Percentiles rank a stretch among this genome's conserved stretches.
Conservation (phyloP, 768 basidiomycete species). For the Megacollybia marginata region DNA sequence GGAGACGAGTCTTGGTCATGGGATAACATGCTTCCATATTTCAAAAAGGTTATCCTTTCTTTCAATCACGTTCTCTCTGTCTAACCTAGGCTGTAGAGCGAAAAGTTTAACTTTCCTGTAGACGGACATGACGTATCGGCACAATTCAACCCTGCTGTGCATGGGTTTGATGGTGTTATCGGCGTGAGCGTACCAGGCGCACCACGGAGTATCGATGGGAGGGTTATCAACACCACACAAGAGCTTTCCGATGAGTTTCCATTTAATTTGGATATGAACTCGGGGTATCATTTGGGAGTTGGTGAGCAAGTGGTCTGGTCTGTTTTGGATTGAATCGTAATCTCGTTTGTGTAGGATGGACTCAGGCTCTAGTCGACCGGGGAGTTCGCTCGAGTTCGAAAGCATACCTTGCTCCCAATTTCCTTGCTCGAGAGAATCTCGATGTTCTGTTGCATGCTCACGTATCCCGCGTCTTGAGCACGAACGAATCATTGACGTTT, state of each 20-base stretch:
- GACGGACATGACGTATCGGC: slow-evolving; percentile 15
- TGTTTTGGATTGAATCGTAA: not conserved
- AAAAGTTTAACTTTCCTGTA: slow-evolving; percentile 13
- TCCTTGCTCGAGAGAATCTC: slow-evolving; percentile 18
- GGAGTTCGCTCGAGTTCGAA: slow-evolving; percentile 23
- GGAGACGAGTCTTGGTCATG: slow-evolving; percentile 15
- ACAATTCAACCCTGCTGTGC: slow-evolving; percentile 16
- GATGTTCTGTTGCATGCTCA: slow-evolving; percentile 23
- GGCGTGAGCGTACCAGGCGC: slow-evolving; percentile 22
- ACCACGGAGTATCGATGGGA: slow-evolving; percentile 16
- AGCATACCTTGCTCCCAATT: slow-evolving; percentile 18
- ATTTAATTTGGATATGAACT: slow-evolving; percentile 19
- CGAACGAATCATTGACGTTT: slow-evolving; percentile 10
- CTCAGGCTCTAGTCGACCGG: slow-evolving; percentile 16
- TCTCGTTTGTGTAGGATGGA: slow-evolving; percentile 9
- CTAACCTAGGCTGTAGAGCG: slow-evolving; percentile 9
- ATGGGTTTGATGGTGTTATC: slow-evolving; percentile 19
- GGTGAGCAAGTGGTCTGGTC: slow-evolving; percentile 15
- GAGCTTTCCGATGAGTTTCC: slow-evolving; percentile 16
- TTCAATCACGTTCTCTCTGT: not conserved
- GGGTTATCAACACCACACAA: slow-evolving; percentile 20
- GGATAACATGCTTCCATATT: slow-evolving; percentile 10
- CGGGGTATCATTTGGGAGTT: slow-evolving; percentile 23
- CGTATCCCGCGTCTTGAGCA: slow-evolving; percentile 18
- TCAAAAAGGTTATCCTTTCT: slow-evolving; percentile 8